Percentiles rank a stretch among this genome's conserved stretches.
phyloP scores from a whole-genome alignment of 352 stramenopile genomes.

The Discostella stelligera region DNA sequence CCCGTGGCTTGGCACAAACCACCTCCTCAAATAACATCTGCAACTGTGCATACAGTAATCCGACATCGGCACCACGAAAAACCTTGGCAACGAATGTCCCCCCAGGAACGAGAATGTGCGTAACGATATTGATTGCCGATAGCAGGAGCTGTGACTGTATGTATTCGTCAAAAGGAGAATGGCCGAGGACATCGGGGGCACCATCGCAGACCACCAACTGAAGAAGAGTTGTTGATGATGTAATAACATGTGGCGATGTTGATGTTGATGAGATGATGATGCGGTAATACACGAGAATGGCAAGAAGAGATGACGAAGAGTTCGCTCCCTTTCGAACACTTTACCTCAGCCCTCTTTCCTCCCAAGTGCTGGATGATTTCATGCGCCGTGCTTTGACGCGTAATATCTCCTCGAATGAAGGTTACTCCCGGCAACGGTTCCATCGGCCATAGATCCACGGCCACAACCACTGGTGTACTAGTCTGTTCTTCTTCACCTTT shows the following conservation, averaged over 20 bases:
- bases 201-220: constrained; percentile 96
- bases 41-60: constrained; percentile 94
- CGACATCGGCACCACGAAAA: constrained; percentile 95
- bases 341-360: constrained; percentile 88
- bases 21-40: constrained; percentile 94
- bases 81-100: constrained; percentile 99
- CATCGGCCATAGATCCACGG: constrained; percentile 99
- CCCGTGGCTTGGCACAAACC: constrained; percentile 95
- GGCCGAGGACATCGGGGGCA: constrained; percentile 98
- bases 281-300: neutral
- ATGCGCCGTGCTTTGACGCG: constrained; percentile 91
- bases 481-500: neutral
- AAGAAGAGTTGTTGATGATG: neutral
- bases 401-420: constrained; percentile 96
- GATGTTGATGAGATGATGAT: neutral
- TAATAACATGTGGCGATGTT: neutral
- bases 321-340: neutral
- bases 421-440: constrained; percentile 94
- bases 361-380: constrained; percentile 93
- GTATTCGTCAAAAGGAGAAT: constrained; percentile 99
- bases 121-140: constrained; percentile 97
- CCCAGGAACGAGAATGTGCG: constrained; percentile 89
- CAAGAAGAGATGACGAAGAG: constrained; percentile 2
- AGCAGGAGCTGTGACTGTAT: constrained; percentile 91
- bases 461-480: constrained; percentile 89